A percentile compares a stretch with the other conserved stretches of the same genome.
Conservation (phyloP, 2,329 filamentous ascomycete genomes). For the Trichoderma semiorbis region DNA sequence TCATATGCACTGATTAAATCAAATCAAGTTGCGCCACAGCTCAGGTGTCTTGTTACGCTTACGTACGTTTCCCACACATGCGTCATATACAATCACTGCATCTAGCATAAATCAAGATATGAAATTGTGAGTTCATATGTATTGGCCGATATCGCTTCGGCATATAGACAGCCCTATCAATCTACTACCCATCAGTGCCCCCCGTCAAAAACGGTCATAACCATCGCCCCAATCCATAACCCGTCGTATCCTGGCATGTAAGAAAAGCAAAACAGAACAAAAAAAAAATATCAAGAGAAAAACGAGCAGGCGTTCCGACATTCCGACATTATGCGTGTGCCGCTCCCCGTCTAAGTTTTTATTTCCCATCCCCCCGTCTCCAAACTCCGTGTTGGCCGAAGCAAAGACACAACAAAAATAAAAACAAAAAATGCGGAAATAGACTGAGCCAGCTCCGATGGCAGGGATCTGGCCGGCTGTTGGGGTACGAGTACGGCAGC, state of each 20-base stretch:
- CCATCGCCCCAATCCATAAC: not conserved
- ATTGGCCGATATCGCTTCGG: not conserved
- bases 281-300: not conserved
- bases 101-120: not conserved
- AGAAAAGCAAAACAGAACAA: not conserved
- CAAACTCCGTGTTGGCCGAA: constrained; percentile 15
- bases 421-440: not conserved
- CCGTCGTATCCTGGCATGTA: not conserved
- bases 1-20: not conserved
- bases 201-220: not conserved
- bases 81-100: not conserved
- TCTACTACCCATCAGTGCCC: not conserved
- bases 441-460: not conserved
- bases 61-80: not conserved
- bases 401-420: not conserved
- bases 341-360: not conserved
- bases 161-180: not conserved
- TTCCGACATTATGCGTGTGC: constrained; percentile 5
- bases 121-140: not conserved
- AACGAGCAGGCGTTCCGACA: not conserved
- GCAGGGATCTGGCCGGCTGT: not conserved
- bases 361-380: not conserved
- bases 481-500: not conserved
- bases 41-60: not conserved
- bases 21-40: not conserved